Conservation (phyloP, 2,329 filamentous ascomycete species). For the Cercospora sojina region DNA sequence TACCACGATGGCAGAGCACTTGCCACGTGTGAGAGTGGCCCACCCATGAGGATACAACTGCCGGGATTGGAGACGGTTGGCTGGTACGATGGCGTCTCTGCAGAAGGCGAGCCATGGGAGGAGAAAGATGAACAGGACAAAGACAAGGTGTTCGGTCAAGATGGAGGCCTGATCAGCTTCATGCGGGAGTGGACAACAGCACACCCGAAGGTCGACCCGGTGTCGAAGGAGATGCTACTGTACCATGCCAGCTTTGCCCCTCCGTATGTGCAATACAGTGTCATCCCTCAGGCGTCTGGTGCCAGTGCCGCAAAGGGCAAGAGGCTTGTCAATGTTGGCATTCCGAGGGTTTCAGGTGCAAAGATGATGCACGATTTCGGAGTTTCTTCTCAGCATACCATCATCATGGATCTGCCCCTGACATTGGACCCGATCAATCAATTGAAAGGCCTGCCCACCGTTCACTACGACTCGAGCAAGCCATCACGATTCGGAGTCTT, state of each 20-base stretch:
- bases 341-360: slow-evolving; percentile 61
- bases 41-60: slow-evolving; percentile 64
- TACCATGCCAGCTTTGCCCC: slow-evolving; percentile 66
- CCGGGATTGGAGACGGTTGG: slow-evolving; percentile 66
- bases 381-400: slow-evolving; percentile 60
- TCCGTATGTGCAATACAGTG: slow-evolving; percentile 67
- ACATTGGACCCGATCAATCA: slow-evolving; percentile 64
- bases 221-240: slow-evolving; percentile 63
- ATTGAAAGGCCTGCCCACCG: slow-evolving; percentile 54
- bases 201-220: slow-evolving; percentile 65
- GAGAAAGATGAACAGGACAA: slow-evolving; percentile 7
- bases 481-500: slow-evolving; percentile 67
- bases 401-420: slow-evolving; percentile 69
- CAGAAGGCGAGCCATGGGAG: slow-evolving; percentile 53
- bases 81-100: slow-evolving; percentile 63
- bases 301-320: not conserved
- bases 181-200: slow-evolving; percentile 71
- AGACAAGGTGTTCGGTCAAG: slow-evolving; percentile 30
- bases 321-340: slow-evolving; percentile 52
- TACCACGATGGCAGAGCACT: slow-evolving; percentile 69
- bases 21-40: slow-evolving; percentile 70
- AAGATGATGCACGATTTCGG: slow-evolving; percentile 80
- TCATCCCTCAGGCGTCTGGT: slow-evolving; percentile 44
- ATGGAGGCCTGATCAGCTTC: slow-evolving; percentile 55
- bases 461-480: slow-evolving; percentile 59